Evolutionary conservation across 768 basidiomycete genomes (phyloP).

Genomic region (Termitomyces titanicus): DNA sequence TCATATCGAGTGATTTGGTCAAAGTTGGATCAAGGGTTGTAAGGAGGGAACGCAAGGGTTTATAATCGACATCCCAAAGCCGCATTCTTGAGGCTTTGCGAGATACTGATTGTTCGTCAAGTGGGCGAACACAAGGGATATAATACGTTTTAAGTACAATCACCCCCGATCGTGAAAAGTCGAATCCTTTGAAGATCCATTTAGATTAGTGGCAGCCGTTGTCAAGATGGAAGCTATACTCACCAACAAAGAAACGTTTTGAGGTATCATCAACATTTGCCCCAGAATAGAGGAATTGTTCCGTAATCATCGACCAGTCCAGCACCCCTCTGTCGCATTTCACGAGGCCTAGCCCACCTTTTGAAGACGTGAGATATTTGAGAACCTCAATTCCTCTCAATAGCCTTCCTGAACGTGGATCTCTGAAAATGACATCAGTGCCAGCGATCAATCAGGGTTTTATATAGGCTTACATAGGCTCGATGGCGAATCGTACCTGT

Average conservation of each 20-base stretch:
- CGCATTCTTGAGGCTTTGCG: conserved; percentile 9
- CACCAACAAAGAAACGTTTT: conserved; percentile 29
- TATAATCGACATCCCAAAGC: conserved; percentile 23
- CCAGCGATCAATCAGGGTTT: not conserved
- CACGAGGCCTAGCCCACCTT: conserved; percentile 26
- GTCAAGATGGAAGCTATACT: conserved; percentile 1
- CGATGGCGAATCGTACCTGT: conserved; percentile 29
- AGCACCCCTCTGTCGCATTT: conserved; percentile 18
- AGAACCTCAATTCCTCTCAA: conserved; percentile 23
- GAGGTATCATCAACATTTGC: conserved; percentile 8
- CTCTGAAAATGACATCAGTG: conserved; percentile 16
- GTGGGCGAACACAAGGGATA: conserved; percentile 18
- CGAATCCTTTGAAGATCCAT: conserved; percentile 21
- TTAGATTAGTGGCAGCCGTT: not conserved
- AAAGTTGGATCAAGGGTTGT: conserved; percentile 21
- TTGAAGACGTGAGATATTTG: conserved; percentile 23
- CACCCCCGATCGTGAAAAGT: conserved; percentile 23
- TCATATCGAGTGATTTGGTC: conserved; percentile 20
- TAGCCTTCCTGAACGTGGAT: conserved; percentile 23
- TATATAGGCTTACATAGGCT: conserved; percentile 24
- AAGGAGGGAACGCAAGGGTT: conserved; percentile 19
- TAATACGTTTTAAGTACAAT: conserved; percentile 29
- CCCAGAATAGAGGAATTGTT: conserved; percentile 24
- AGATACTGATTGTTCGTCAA: not conserved
- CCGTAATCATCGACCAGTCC: conserved; percentile 25